Percentiles rank a stretch among this genome's conserved stretches.
Evolutionary conservation across 441 rosid genomes (phyloP).

Genomic region (Rhodomyrtus psidioides): DNA sequence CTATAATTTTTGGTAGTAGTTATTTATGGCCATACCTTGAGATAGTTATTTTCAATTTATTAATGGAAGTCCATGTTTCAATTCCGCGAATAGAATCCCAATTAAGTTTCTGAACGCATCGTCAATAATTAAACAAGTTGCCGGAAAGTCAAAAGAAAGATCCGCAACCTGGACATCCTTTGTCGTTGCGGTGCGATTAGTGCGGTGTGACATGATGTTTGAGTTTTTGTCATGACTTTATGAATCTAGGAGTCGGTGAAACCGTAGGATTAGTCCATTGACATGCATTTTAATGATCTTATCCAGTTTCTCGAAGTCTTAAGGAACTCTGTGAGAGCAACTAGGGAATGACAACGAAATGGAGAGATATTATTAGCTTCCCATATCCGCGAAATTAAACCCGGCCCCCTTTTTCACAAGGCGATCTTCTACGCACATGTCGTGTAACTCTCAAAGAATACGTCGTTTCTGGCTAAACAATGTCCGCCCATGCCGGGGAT

Average conservation of each 20-base stretch:
- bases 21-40: background rate
- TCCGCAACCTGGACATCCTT: background rate
- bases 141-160: background rate
- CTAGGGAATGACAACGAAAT: background rate
- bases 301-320: background rate
- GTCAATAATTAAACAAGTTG: background rate
- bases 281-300: background rate
- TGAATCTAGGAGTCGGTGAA: background rate
- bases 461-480: background rate
- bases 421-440: background rate
- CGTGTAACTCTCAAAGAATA: background rate
- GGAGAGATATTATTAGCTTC: background rate
- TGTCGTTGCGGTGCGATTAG: background rate
- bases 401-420: background rate
- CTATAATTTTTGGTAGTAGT: background rate
- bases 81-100: background rate
- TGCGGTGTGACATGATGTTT: background rate
- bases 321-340: background rate
- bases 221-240: background rate
- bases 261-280: background rate
- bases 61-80: background rate
- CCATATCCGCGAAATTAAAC: background rate
- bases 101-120: background rate
- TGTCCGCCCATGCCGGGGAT: rapidly evolving
- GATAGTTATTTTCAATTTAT: background rate